Evolutionary conservation across 2,329 filamentous ascomycete species (phyloP).

Genomic region (Exophiala bonariae): DNA sequence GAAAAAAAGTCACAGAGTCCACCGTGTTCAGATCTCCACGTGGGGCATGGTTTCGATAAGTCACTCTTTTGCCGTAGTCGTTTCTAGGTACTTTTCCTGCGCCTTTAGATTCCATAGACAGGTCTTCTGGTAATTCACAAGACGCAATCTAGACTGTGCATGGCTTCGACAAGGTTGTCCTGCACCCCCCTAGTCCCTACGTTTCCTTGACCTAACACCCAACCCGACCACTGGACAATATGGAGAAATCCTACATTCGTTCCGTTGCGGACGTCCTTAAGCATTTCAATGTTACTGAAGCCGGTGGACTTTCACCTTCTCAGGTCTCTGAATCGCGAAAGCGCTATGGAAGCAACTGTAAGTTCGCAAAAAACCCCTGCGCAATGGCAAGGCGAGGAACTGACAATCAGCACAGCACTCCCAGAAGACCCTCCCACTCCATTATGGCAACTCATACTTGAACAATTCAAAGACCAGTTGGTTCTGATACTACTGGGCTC

Average conservation of each 20-base stretch:
- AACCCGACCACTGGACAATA: slow-evolving; percentile 28
- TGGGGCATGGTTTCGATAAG: neutral
- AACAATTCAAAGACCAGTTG: slow-evolving; percentile 99
- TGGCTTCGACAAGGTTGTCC: slow-evolving; percentile 1
- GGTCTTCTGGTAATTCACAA: no score
- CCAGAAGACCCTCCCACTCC: slow-evolving; percentile 93
- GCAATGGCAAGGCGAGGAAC: neutral
- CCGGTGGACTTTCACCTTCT: slow-evolving; percentile 49
- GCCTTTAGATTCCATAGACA: neutral
- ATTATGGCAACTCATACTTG: slow-evolving; percentile 91
- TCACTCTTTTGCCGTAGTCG: slow-evolving; percentile 7
- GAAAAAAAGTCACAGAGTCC: neutral
- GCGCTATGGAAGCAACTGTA: slow-evolving; percentile 58
- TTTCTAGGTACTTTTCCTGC: slow-evolving; percentile 3
- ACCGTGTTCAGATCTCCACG: slow-evolving; percentile 5
- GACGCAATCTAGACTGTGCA: neutral
- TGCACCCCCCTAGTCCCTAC: slow-evolving; percentile 2
- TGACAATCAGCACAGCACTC: slow-evolving; percentile 53
- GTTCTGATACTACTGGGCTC: slow-evolving; percentile 93
- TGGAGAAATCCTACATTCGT: slow-evolving; percentile 56
- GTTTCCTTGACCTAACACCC: slow-evolving; percentile 1
- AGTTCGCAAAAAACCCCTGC: slow-evolving; percentile 23
- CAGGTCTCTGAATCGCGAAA: slow-evolving; percentile 48
- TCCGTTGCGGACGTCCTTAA: slow-evolving; percentile 51
- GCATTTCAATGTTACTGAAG: slow-evolving; percentile 54